phyloP scores from a whole-genome alignment of 169 alveolate genomes.

The Babesia microti region DNA sequence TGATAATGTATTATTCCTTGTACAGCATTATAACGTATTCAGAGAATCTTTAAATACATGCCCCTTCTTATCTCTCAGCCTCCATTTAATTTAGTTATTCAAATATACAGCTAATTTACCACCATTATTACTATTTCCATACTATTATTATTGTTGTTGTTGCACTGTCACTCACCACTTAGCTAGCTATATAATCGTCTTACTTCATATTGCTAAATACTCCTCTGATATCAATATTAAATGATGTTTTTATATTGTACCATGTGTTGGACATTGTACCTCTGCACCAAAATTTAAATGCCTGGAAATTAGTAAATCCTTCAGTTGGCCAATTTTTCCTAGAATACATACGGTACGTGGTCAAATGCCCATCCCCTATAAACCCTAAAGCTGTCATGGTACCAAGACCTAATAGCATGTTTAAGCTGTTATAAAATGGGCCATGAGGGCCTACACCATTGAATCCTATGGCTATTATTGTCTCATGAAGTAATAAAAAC shows the following conservation, averaged over 20 bases:
- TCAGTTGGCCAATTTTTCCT: slow-evolving; percentile 1
- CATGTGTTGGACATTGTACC: no score
- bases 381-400: not conserved
- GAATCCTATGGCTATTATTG: not conserved
- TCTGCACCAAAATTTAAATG: slow-evolving; percentile 11
- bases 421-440: not conserved
- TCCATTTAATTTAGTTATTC: no score
- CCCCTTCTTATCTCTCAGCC: no score
- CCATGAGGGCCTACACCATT: not conserved
- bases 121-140: no score
- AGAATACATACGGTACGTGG: not conserved
- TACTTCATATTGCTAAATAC: not conserved
- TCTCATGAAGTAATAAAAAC: not conserved
- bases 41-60: no score
- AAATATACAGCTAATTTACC: no score
- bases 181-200: no score
- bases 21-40: no score
- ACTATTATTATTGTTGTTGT: no score
- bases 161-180: no score
- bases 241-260: no score
- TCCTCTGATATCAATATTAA: slow-evolving; percentile 2
- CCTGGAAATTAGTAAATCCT: not conserved
- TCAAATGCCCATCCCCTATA: not conserved
- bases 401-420: not conserved
- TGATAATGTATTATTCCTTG: no score